Evolutionary conservation across 306 rosid species (phyloP), one percentile per base, ranked within the genome.

Genomic region (Vachellia pachyceras): DNA sequence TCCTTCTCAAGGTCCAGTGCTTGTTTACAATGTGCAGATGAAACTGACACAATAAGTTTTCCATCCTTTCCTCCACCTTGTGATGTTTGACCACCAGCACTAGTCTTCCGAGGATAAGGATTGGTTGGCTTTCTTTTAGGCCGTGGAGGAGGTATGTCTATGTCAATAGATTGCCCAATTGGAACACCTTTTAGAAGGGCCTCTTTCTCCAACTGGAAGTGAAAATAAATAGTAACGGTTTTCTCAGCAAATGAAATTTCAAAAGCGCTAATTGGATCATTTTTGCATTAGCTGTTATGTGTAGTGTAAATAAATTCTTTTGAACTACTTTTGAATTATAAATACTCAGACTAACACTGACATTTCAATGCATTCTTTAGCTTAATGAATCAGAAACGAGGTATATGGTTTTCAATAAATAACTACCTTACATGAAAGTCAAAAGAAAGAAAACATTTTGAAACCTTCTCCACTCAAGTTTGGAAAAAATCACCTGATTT

Each of bases 91-190:
- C 83, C 18, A 77, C 88, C 84, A 41, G 46, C 81, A 73, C 77
- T 73, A 55, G 86, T 88, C 83, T 95, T 95, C 82, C 99, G 92
- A 78, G 99, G 99, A 87, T 95, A 95, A 78, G 98, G 99, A 86
- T 90, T 93, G 82, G 77, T 86, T 68, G 97, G 98, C 83, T 95
- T 95, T 87, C 97, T 89, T 88, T 95, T 95, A 79, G 96, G 97
- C 76, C 98, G 96, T 50, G 99, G 99, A 77, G 99, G 99, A 52
- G 99, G 99, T 58, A 95, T 93, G 54, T 93, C 96, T 82, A 95
- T 91, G 79, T 93, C 96, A 45, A 90, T 82, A 74, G 97, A 83
- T 77, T 90, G 89, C 73, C 95, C 94, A 50, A 88, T 66, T 15
- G 97, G 91, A 85, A 88, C 82, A 41, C 98, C 97, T 85, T 89